phyloP scores from a whole-genome alignment of 2,329 filamentous ascomycete species.

The Sphaerulina musiva region DNA sequence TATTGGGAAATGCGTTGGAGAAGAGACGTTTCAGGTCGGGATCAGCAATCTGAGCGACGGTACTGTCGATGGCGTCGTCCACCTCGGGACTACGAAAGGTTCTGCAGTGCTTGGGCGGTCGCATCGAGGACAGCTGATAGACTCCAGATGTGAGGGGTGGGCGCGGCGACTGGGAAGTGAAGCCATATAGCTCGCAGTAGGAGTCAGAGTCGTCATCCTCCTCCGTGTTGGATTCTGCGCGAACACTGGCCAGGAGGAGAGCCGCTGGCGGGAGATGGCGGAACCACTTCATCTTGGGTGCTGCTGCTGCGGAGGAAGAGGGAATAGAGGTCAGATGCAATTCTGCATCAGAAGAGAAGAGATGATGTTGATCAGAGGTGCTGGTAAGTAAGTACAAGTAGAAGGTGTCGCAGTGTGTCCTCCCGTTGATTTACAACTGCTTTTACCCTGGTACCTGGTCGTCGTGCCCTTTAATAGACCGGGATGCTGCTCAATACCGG shows the following conservation, averaged over 20 bases:
- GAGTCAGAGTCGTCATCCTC: neutral
- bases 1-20: conserved; percentile 62
- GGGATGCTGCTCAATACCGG: no score
- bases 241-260: neutral
- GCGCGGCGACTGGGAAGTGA: conserved; percentile 35
- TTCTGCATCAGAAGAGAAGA: no score
- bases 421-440: no score
- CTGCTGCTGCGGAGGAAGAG: neutral
- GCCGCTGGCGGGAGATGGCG: neutral
- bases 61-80: conserved; percentile 33
- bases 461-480: no score
- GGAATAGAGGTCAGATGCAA: no score
- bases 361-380: no score
- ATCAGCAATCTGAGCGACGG: conserved; percentile 35
- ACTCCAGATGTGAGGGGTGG: conserved; percentile 38
- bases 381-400: no score
- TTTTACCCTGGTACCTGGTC: no score
- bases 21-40: conserved; percentile 64
- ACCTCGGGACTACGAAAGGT: conserved; percentile 35
- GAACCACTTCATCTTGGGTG: neutral
- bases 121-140: conserved; percentile 40
- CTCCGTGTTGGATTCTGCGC: neutral
- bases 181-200: conserved; percentile 27
- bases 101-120: conserved; percentile 38
- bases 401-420: no score